These are phyloP conservation scores for Syzygium aqueum DNA, from an alignment of 345 rosid species.

Conservation along the genomic window DNA sequence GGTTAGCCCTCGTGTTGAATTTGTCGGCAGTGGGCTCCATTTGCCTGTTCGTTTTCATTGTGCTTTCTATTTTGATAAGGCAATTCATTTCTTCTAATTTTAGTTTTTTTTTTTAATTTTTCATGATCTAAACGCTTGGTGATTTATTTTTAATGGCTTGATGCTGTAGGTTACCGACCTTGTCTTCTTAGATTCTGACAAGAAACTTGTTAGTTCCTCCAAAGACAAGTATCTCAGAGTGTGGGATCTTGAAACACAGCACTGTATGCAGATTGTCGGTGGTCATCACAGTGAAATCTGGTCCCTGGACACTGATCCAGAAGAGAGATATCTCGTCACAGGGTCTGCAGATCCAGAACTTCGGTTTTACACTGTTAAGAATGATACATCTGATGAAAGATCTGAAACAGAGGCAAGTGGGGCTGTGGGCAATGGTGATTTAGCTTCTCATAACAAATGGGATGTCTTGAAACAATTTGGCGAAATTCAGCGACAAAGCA, in stretches of 20 bases:
- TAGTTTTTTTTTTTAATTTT: neutral
- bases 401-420: slow-evolving; percentile 22
- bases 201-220: slow-evolving; percentile 83
- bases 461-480: slow-evolving; percentile 63
- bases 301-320: slow-evolving; percentile 82
- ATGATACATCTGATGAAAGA: slow-evolving; percentile 18
- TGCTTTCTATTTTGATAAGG: neutral
- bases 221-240: slow-evolving; percentile 94
- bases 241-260: slow-evolving; percentile 97
- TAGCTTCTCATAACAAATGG: slow-evolving; percentile 50
- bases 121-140: neutral
- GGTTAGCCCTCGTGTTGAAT: slow-evolving; percentile 25
- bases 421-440: slow-evolving; percentile 22
- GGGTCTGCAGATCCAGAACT: slow-evolving; percentile 92
- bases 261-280: slow-evolving; percentile 83
- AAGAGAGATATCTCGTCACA: slow-evolving; percentile 70
- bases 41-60: neutral
- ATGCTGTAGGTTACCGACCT: slow-evolving; percentile 69
- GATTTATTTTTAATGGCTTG: neutral
- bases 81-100: neutral
- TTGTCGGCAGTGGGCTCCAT: neutral
- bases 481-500: slow-evolving; percentile 75
- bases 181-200: slow-evolving; percentile 78
- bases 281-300: slow-evolving; percentile 98
- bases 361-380: slow-evolving; percentile 58